Conservation (phyloP, 495 filamentous ascomycete species). For the Venustampulla echinocandica region DNA sequence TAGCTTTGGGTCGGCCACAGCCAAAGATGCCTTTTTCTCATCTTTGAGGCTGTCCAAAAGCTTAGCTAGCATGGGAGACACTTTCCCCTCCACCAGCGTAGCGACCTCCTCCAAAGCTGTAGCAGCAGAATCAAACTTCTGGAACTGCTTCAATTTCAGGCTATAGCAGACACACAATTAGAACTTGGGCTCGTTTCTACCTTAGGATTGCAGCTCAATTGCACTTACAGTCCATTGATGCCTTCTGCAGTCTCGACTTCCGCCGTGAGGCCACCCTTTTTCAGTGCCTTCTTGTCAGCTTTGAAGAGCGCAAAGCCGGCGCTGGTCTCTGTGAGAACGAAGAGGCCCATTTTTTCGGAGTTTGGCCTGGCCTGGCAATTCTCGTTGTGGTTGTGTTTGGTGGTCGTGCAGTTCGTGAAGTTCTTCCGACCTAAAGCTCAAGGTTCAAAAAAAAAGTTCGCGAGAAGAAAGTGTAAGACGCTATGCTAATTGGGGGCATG, state of each 20-base stretch:
- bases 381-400: conserved; percentile 3
- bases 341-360: conserved; percentile 58
- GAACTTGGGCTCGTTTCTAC: background rate
- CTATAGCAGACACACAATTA: conserved; percentile 35
- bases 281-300: conserved; percentile 95
- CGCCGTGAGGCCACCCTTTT: conserved; percentile 65
- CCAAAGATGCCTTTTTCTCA: conserved; percentile 93
- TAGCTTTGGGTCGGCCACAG: conserved; percentile 91
- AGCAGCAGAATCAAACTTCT: conserved; percentile 90
- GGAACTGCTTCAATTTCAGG: conserved; percentile 90
- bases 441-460: conserved; percentile 17
- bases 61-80: conserved; percentile 77
- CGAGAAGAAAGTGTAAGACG: conserved; percentile 5
- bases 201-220: conserved; percentile 11
- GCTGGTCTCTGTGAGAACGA: conserved; percentile 84
- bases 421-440: conserved; percentile 9
- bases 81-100: conserved; percentile 83
- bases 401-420: conserved; percentile 8
- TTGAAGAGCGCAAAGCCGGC: conserved; percentile 98
- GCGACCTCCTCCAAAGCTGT: conserved; percentile 81
- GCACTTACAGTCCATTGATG: conserved; percentile 72
- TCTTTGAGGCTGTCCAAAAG: conserved; percentile 88
- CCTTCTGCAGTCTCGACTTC: conserved; percentile 76
- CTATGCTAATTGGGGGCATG: conserved; percentile 7
- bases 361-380: background rate